Evolutionary conservation across 2,329 filamentous ascomycete species (phyloP).

Genomic region (Fusarium buxicola): DNA sequence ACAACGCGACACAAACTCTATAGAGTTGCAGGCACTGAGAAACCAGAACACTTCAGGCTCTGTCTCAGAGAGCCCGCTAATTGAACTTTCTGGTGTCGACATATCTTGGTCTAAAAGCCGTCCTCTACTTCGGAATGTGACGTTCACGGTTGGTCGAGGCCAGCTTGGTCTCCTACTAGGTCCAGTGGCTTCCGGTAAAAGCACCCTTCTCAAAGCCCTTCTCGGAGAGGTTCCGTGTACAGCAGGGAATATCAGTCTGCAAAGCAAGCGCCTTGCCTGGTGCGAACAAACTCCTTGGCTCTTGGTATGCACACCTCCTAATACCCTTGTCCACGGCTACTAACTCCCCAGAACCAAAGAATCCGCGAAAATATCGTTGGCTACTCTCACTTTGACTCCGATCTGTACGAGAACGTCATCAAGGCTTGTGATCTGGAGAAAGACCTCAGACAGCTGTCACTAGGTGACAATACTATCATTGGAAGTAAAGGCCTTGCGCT

Average conservation of each 20-base stretch:
- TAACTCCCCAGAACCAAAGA: slow-evolving; percentile 45
- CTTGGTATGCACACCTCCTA: slow-evolving; percentile 27
- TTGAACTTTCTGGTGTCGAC: slow-evolving; percentile 41
- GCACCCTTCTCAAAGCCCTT: slow-evolving; percentile 56
- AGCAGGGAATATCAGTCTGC: slow-evolving; percentile 36
- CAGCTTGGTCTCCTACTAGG: slow-evolving; percentile 56
- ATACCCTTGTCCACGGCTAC: neutral
- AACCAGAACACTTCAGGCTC: neutral
- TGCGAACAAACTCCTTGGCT: slow-evolving; percentile 53
- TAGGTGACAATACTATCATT: slow-evolving; percentile 54
- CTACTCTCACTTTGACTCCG: slow-evolving; percentile 42
- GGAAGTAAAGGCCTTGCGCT: slow-evolving; percentile 60
- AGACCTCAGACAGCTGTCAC: slow-evolving; percentile 49
- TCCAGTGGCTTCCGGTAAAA: slow-evolving; percentile 59
- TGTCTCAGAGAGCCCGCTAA: neutral
- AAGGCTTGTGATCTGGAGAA: slow-evolving; percentile 50
- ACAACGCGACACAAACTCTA: neutral
- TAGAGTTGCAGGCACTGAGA: slow-evolving; percentile 18
- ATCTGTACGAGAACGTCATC: slow-evolving; percentile 43
- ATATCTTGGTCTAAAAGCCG: slow-evolving; percentile 52
- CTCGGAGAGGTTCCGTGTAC: slow-evolving; percentile 48
- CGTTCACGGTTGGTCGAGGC: slow-evolving; percentile 47
- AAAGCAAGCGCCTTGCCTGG: slow-evolving; percentile 40
- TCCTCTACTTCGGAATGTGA: slow-evolving; percentile 47
- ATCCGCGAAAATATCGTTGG: slow-evolving; percentile 53